These are phyloP conservation scores for Aurantiochytrium sp. DNA, from an alignment of 108 stramenopile species.

Conservation along the genomic window DNA sequence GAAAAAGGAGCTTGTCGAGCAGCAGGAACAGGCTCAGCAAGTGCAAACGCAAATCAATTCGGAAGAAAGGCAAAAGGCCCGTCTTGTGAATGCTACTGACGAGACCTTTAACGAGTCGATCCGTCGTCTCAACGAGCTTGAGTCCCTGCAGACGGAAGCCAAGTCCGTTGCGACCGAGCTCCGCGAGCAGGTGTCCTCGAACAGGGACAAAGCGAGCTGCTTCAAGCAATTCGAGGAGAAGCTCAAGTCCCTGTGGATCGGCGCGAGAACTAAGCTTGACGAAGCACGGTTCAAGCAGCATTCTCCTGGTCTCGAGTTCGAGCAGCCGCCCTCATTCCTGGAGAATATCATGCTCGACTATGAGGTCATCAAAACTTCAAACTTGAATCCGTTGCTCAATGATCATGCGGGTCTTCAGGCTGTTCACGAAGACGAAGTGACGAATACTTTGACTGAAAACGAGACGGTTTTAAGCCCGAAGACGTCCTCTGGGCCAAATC, in stretches of 20 bases:
- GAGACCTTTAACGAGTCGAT: background rate
- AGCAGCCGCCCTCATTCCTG: background rate
- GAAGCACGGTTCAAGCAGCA: background rate
- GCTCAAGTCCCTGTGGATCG: background rate
- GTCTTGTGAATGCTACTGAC: background rate
- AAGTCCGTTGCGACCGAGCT: background rate
- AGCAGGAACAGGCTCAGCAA: background rate
- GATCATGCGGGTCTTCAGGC: no score
- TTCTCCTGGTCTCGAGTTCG: background rate
- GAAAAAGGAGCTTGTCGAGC: background rate
- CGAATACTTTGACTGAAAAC: no score
- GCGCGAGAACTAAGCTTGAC: background rate
- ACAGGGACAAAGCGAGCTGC: background rate
- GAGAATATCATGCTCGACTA: background rate
- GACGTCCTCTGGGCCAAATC: no score
- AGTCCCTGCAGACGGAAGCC: background rate
- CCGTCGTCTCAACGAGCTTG: background rate
- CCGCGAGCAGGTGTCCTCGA: background rate
- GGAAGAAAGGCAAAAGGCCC: background rate
- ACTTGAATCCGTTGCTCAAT: no score
- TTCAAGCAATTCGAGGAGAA: background rate
- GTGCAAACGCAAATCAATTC: background rate
- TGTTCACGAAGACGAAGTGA: no score
- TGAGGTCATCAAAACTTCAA: background rate
- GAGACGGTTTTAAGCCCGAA: no score